Evolutionary conservation across 1,139 yeast species (phyloP).

Genomic region (Insectozyma bohioensis): DNA sequence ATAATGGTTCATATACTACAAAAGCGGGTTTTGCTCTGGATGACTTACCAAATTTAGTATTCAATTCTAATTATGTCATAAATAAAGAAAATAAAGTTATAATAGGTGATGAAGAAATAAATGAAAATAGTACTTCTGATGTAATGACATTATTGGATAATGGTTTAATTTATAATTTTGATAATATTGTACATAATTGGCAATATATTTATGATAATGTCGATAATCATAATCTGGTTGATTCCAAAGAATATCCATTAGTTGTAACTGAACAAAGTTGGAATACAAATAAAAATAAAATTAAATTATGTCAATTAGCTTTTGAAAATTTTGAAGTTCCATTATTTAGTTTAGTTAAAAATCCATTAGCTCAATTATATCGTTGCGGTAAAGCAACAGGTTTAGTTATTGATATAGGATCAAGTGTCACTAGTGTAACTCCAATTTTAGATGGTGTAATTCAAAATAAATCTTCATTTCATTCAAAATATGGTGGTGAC

Average conservation of each 20-base stretch:
- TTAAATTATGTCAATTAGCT: slow-evolving; percentile 57
- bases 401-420: slow-evolving; percentile 68
- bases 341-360: slow-evolving; percentile 63
- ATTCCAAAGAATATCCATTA: slow-evolving; percentile 57
- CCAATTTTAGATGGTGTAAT: slow-evolving; percentile 73
- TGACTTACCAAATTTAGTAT: slow-evolving; percentile 59
- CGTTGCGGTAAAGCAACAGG: slow-evolving; percentile 69
- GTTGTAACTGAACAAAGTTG: slow-evolving; percentile 66
- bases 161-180: slow-evolving; percentile 68
- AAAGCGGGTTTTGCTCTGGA: slow-evolving; percentile 71
- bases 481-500: slow-evolving; percentile 69
- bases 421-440: slow-evolving; percentile 59
- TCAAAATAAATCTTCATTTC: slow-evolving; percentile 57
- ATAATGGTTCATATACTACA: slow-evolving; percentile 64
- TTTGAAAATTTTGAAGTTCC: slow-evolving; percentile 68
- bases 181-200: slow-evolving; percentile 60
- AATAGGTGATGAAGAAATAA: slow-evolving; percentile 54
- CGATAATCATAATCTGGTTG: slow-evolving; percentile 41
- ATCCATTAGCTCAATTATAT: slow-evolving; percentile 68
- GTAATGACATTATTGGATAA: slow-evolving; percentile 64
- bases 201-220: slow-evolving; percentile 53
- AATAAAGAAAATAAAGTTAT: slow-evolving; percentile 28
- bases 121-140: slow-evolving; percentile 43
- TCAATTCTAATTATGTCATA: slow-evolving; percentile 58
- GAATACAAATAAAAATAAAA: slow-evolving; percentile 54